Evolutionary conservation across 352 stramenopile genomes (phyloP), one percentile per base, ranked within the genome.

Genomic region (Aphanomyces invadans): DNA sequence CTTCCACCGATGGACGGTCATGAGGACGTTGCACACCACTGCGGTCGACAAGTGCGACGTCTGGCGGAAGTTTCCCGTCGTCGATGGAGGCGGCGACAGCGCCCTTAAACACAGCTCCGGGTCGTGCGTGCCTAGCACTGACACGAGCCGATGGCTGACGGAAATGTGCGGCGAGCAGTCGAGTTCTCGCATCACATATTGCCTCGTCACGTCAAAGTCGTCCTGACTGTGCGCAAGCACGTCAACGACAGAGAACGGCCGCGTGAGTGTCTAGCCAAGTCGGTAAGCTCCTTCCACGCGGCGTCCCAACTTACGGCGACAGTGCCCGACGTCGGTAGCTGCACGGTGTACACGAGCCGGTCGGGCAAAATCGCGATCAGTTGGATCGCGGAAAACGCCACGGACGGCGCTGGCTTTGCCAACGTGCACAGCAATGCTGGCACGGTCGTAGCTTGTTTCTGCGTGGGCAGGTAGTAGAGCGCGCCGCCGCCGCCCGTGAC

Each of bases 381-480:
- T 10, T 51, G 42, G n/a, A 67, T 44, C 1, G 15, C 9, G 1
- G 57, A 42, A 42, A 33, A 17, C 12, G n/a, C n/a, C 36, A 31
- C n/a, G n/a, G n/a, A n/a, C n/a, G n/a, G 21, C 5, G 17, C 28
- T 60, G 31, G 12, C 32, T 17, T 57, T 1, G 49, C 28, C 3
- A 85, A 71, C 15, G 70, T 77, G 42, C 76, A 84, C 2, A 81
- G 62, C 19, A 79, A 60, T 4, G 69, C 68, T 2, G 53, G 61
- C n/a, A 26, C 69, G 25, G 12, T 33, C 44, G 3, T 38, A 1
- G 45, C 25, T 2, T 52, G 49, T 49, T n/a, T 53, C 15, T 86
- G 38, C 0, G 81, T 80, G 32, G 80, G 79, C 25, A 87, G 25
- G 21, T 86, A 86, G 33, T 79, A 74, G 10, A 93, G 23, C 49